A percentile compares a stretch with the other conserved stretches of the same genome.
These are phyloP conservation scores for Cystoisospora suis DNA, from an alignment of 169 alveolate species.

Conservation along the genomic window DNA sequence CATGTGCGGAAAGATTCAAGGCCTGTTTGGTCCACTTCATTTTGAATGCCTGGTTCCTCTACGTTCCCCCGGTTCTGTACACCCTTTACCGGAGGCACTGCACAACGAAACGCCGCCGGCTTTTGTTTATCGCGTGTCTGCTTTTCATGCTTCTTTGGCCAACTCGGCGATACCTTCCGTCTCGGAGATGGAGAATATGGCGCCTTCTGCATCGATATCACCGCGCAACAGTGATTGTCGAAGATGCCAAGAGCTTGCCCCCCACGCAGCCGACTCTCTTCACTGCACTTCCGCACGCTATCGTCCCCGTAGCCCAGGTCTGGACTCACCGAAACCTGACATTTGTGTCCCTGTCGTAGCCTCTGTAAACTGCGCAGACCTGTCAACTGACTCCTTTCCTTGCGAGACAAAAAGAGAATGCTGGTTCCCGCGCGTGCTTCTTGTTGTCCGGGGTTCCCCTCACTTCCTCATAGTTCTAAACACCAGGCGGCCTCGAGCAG, in stretches of 20 bases:
- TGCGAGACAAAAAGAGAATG: too few relatives aligned
- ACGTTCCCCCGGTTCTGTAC: conserved; percentile 48
- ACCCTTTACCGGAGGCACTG: conserved; percentile 58
- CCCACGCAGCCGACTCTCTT: conserved; percentile 57
- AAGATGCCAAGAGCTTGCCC: conserved; percentile 56
- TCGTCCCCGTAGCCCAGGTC: conserved; percentile 65
- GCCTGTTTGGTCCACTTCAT: conserved; percentile 40
- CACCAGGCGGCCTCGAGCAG: too few relatives aligned
- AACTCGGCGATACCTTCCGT: not conserved
- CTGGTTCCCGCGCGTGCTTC: too few relatives aligned
- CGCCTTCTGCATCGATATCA: conserved; percentile 46
- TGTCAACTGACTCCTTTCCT: too few relatives aligned
- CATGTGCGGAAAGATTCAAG: not conserved
- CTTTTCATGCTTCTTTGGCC: conserved; percentile 41
- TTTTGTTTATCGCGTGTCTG: not conserved
- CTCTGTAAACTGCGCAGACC: too few relatives aligned
- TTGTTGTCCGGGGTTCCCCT: too few relatives aligned
- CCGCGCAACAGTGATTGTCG: conserved; percentile 58
- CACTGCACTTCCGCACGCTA: conserved; percentile 57
- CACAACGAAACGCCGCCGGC: conserved; percentile 37
- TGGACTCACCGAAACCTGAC: not conserved
- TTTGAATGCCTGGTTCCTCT: conserved; percentile 48
- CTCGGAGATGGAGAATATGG: conserved; percentile 57
- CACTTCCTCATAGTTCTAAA: too few relatives aligned
- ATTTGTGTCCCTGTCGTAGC: too few relatives aligned